Evolutionary conservation across 2,329 filamentous ascomycete species (phyloP).

Genomic region (Colletotrichum filicis): DNA sequence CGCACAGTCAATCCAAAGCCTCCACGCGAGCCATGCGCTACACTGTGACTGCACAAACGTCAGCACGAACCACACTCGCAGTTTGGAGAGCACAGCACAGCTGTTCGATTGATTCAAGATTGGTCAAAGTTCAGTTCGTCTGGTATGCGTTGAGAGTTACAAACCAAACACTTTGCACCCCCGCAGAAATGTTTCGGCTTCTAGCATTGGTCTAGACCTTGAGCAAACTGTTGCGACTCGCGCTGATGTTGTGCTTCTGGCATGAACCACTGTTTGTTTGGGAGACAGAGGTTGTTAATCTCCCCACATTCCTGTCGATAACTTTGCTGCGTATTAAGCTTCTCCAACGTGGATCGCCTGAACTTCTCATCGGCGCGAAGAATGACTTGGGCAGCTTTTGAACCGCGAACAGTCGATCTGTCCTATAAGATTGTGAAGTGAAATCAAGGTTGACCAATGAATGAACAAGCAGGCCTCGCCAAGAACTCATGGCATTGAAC

Average conservation of each 20-base stretch:
- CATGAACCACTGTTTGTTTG: neutral
- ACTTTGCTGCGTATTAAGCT: neutral
- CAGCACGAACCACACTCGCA: constrained; percentile 1
- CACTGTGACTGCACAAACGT: neutral
- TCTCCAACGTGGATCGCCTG: neutral
- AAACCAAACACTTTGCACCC: neutral
- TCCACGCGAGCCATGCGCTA: neutral
- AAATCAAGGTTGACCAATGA: neutral
- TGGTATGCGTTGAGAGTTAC: neutral
- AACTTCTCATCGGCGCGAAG: neutral
- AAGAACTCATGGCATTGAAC: neutral
- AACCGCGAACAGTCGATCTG: neutral
- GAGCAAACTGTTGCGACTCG: neutral
- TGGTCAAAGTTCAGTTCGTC: constrained; percentile 12
- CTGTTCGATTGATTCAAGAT: neutral
- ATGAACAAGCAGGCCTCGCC: neutral
- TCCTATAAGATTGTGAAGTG: neutral
- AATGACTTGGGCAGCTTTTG: neutral
- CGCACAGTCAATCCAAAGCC: neutral
- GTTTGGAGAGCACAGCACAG: neutral
- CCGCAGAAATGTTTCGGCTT: neutral
- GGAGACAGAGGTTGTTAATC: neutral
- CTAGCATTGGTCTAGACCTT: neutral
- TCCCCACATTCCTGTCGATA: neutral
- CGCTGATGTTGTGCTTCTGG: neutral